A percentile compares a stretch with the other conserved stretches of the same genome.
Evolutionary conservation across 768 basidiomycete species (phyloP).

Genomic region (Strobilomyces dryophilus): DNA sequence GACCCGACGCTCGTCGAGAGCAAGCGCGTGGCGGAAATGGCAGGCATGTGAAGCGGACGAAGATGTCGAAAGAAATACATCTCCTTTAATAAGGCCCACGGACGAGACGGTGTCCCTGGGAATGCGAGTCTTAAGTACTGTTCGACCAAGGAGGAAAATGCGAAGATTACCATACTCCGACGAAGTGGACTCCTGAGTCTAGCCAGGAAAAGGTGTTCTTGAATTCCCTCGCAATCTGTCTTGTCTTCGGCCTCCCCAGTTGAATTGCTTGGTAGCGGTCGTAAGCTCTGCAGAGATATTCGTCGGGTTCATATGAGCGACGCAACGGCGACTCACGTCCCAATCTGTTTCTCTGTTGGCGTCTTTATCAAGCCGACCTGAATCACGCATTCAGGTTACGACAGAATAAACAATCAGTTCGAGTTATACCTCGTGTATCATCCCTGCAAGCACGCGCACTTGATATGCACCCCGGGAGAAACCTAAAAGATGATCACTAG

Average conservation of each 20-base stretch:
- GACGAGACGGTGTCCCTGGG: constrained; percentile 9
- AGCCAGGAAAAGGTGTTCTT: no score
- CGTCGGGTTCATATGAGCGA: neutral
- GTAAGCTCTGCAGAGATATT: constrained; percentile 4
- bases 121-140: neutral
- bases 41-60: constrained; percentile 4
- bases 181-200: neutral
- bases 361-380: constrained; percentile 1
- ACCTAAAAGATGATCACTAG: constrained; percentile 8
- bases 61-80: constrained; percentile 5
- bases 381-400: neutral
- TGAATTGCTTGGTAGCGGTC: constrained; percentile 2
- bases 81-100: neutral
- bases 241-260: constrained; percentile 3
- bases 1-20: constrained; percentile 14
- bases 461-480: constrained; percentile 45
- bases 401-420: no score
- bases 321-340: constrained; percentile 6
- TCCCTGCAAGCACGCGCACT: constrained; percentile 36
- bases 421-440: constrained; percentile 33
- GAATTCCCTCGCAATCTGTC: no score
- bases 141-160: no score
- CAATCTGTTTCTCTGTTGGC: constrained; percentile 15
- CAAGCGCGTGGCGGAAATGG: constrained; percentile 16
- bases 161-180: neutral